Evolutionary conservation across 1,284 basidiomycete genomes (phyloP).

Genomic region (Cystobasidium slooffiae): DNA sequence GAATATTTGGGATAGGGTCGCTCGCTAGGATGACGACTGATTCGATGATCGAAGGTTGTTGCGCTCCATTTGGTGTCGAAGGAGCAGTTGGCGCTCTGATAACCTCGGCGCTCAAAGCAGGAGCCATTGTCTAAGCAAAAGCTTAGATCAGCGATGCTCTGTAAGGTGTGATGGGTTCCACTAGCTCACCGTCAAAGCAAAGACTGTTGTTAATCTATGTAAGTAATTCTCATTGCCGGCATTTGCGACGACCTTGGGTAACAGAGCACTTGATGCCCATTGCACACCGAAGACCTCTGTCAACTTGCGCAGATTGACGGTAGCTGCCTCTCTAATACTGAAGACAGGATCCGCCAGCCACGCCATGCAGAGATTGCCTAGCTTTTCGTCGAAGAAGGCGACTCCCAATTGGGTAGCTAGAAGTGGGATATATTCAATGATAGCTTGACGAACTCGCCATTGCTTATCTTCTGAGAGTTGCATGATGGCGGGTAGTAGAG

Average conservation of each 20-base stretch:
- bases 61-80: slow-evolving; percentile 15
- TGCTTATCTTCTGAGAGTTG: slow-evolving; percentile 99
- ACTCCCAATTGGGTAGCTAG: slow-evolving; percentile 96
- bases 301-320: slow-evolving; percentile 93
- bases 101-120: slow-evolving; percentile 85
- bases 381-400: slow-evolving; percentile 96
- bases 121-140: slow-evolving; percentile 78
- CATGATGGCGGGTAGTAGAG: slow-evolving; percentile 94
- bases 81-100: slow-evolving; percentile 62
- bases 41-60: slow-evolving; percentile 73
- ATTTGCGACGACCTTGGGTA: slow-evolving; percentile 98
- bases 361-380: slow-evolving; percentile 96
- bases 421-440: slow-evolving; percentile 98
- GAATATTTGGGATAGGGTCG: slow-evolving; percentile 98
- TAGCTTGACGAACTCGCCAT: slow-evolving; percentile 98
- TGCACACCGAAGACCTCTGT: slow-evolving; percentile 99
- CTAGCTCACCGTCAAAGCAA: slow-evolving; percentile 86
- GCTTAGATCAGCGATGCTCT: not conserved
- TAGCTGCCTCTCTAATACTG: slow-evolving; percentile 96
- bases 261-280: slow-evolving; percentile 92
- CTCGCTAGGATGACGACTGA: slow-evolving; percentile 81
- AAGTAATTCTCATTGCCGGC: slow-evolving; percentile 96
- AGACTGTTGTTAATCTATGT: slow-evolving; percentile 98
- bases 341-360: slow-evolving; percentile 99
- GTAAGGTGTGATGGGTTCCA: too few relatives aligned